Percentiles rank a stretch among this genome's conserved stretches.
Evolutionary conservation across 2,329 filamentous ascomycete genomes (phyloP).

Genomic region (Fusarium xyrophilum): DNA sequence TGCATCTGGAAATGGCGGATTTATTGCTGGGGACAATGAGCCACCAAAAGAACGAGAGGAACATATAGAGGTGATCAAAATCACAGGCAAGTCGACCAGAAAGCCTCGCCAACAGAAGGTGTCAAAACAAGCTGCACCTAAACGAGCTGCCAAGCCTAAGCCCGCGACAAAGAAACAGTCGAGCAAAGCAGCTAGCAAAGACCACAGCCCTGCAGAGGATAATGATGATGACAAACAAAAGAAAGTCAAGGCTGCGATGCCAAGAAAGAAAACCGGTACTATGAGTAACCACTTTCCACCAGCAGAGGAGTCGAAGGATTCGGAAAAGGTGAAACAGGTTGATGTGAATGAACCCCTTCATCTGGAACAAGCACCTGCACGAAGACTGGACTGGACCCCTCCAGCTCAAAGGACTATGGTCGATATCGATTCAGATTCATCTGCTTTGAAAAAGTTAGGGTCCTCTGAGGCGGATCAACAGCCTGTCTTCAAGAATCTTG

Average conservation of each 20-base stretch:
- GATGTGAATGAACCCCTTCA: constrained; percentile 46
- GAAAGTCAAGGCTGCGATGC: constrained; percentile 34
- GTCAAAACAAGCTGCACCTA: constrained; percentile 22
- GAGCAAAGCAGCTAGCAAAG: neutral
- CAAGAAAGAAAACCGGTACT: constrained; percentile 36
- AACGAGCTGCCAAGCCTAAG: constrained; percentile 3
- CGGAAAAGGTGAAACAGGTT: constrained; percentile 22
- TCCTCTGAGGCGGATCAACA: constrained; percentile 14
- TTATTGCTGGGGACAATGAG: neutral
- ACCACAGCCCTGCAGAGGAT: neutral
- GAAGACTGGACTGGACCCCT: constrained; percentile 73
- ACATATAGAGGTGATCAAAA: constrained; percentile 38
- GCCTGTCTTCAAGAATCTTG: constrained; percentile 54
- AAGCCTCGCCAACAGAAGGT: constrained; percentile 31
- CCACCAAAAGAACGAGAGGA: constrained; percentile 3
- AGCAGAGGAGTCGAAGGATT: constrained; percentile 19
- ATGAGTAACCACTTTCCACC: constrained; percentile 47
- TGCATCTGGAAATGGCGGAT: neutral
- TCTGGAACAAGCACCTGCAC: constrained; percentile 58
- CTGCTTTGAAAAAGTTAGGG: constrained; percentile 26
- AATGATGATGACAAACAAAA: constrained; percentile 45
- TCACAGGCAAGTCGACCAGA: constrained; percentile 21
- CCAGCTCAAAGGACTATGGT: constrained; percentile 52
- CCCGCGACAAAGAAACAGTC: neutral
- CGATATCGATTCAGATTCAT: constrained; percentile 44